These are phyloP conservation scores for Neophaeococcomyces aloes DNA, from an alignment of 2,329 filamentous ascomycete genomes.

Conservation along the genomic window DNA sequence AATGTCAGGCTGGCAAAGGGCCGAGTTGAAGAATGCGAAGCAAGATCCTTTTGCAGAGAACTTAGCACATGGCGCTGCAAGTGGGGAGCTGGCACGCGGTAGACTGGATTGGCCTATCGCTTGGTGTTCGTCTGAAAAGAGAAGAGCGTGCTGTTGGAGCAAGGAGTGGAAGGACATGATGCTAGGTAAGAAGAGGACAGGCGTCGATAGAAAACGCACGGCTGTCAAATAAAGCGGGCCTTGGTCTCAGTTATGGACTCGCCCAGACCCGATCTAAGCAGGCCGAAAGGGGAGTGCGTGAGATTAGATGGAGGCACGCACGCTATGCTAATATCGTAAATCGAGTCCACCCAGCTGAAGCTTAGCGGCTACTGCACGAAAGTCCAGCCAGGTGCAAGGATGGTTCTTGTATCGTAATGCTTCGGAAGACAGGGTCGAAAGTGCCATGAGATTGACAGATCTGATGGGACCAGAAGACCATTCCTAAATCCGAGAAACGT, in stretches of 20 bases:
- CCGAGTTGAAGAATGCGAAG: slow-evolving; percentile 20
- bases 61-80: slow-evolving; percentile 22
- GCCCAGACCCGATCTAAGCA: slow-evolving; percentile 9
- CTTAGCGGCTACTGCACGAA: not conserved
- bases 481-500: no score
- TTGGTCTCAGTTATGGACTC: slow-evolving; percentile 8
- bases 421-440: not conserved
- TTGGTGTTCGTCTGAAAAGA: slow-evolving; percentile 19
- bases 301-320: slow-evolving; percentile 7
- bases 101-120: slow-evolving; percentile 27
- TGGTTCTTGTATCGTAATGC: not conserved
- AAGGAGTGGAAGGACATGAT: not conserved
- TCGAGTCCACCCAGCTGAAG: slow-evolving; percentile 1
- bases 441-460: no score
- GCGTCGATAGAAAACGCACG: slow-evolving; percentile 8
- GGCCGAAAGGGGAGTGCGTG: slow-evolving; percentile 6
- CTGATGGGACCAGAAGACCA: no score
- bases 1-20: slow-evolving; percentile 16
- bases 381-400: not conserved
- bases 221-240: slow-evolving; percentile 8
- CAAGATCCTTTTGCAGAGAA: slow-evolving; percentile 21
- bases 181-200: slow-evolving; percentile 6
- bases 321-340: slow-evolving; percentile 3
- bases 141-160: slow-evolving; percentile 11
- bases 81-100: slow-evolving; percentile 23